A percentile compares a stretch with the other conserved stretches of the same genome.
These are phyloP conservation scores for Peronospora tabacina DNA, from an alignment of 352 stramenopile species.

Conservation along the genomic window DNA sequence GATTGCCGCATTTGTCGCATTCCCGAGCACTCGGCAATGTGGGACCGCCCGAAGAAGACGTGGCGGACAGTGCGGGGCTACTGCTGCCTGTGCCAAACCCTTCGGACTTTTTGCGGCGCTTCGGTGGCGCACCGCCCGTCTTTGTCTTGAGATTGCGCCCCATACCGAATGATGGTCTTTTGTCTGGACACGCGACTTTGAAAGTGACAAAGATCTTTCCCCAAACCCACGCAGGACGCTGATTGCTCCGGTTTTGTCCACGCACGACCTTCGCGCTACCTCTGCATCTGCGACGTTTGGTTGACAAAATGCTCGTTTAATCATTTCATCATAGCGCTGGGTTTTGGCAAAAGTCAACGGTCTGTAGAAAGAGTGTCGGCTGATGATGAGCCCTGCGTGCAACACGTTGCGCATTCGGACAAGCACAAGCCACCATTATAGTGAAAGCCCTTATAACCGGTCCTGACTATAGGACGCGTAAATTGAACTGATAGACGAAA, in stretches of 20 bases:
- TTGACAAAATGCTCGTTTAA: neutral
- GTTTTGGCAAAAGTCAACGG: too few relatives aligned
- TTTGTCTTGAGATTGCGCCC: slow-evolving; percentile 31
- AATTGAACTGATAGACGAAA: neutral
- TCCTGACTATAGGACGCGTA: neutral
- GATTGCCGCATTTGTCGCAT: slow-evolving; percentile 47
- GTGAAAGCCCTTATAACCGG: neutral
- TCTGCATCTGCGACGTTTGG: slow-evolving; percentile 9
- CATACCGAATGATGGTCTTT: slow-evolving; percentile 34
- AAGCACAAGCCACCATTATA: neutral
- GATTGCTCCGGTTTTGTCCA: slow-evolving; percentile 3
- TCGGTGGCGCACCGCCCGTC: slow-evolving; percentile 17
- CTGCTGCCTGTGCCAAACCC: slow-evolving; percentile 9
- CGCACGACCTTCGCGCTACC: slow-evolving; percentile 16
- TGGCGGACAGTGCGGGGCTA: slow-evolving; percentile 24
- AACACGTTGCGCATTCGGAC: neutral
- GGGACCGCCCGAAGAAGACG: slow-evolving; percentile 25
- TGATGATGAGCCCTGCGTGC: neutral
- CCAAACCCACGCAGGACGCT: slow-evolving; percentile 9
- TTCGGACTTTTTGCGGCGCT: slow-evolving; percentile 31
- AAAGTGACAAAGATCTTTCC: slow-evolving; percentile 32
- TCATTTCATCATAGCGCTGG: neutral
- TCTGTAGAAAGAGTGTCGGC: neutral
- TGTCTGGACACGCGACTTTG: slow-evolving; percentile 4
- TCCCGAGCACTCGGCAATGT: slow-evolving; percentile 40